Conservation (phyloP, 345 rosid genomes). For the Salix exigua region DNA sequence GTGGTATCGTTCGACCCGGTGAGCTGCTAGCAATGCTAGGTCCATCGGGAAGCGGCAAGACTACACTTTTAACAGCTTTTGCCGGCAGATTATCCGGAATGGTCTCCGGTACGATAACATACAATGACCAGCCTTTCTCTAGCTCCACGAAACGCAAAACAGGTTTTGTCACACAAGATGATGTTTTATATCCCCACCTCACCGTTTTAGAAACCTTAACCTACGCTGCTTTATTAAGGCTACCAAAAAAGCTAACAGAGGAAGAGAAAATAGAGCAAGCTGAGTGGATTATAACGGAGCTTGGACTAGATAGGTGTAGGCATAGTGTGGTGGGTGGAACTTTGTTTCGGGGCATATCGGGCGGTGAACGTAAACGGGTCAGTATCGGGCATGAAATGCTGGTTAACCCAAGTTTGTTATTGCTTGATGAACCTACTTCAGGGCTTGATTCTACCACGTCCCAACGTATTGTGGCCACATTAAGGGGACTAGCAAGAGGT, state of each 20-base stretch:
- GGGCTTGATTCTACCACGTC: constrained; percentile 93
- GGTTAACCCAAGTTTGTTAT: constrained; percentile 78
- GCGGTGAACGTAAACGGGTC: constrained; percentile 90
- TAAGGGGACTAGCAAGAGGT: constrained; percentile 58
- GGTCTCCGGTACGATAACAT: constrained; percentile 58
- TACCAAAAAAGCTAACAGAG: constrained; percentile 56
- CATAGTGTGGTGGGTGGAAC: constrained; percentile 70
- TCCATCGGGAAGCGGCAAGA: constrained; percentile 94
- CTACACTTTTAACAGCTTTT: constrained; percentile 76
- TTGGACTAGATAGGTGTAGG: constrained; percentile 64
- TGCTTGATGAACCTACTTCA: constrained; percentile 89
- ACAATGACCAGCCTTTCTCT: constrained; percentile 59
- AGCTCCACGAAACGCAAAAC: constrained; percentile 73
- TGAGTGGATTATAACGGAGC: constrained; percentile 58
- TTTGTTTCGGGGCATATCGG: constrained; percentile 70
- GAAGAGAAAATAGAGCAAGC: constrained; percentile 68
- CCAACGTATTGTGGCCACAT: constrained; percentile 57
- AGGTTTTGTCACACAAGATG: constrained; percentile 84
- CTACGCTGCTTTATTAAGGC: constrained; percentile 67
- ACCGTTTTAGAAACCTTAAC: constrained; percentile 77
- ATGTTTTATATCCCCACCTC: constrained; percentile 77
- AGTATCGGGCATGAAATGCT: constrained; percentile 88
- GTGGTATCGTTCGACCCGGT: constrained; percentile 77
- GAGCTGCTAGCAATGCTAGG: constrained; percentile 93
- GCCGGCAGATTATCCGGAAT: constrained; percentile 74